Base-by-base conservation (phyloP, 805 yeast genomes). In the Naumovozyma baii region DNA sequence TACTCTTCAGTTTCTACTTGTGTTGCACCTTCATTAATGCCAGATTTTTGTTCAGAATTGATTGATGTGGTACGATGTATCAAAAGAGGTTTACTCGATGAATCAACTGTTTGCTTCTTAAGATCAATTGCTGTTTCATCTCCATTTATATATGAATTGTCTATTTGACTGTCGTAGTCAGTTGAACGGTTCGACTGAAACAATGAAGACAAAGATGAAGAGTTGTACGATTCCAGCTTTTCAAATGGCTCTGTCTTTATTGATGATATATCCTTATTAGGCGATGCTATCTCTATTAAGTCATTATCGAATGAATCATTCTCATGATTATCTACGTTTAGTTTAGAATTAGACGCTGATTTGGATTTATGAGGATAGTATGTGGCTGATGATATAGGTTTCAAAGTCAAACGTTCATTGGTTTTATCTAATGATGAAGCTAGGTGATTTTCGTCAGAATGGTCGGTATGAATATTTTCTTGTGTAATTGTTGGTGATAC, bases 301-400 rank as follows among this genome's bases (percentile, higher is more conserved):
- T 22, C 26, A 22, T 22, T 22, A 10, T 7, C 26, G 10, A 22
- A 7, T 26, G 26, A 12, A 17, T 15, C 3, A 15, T 28, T 26
- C 7, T 16, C 31, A 19, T 40, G 26, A 10, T 26, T 25, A n/a
- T 41, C 40, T 16, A 28, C 20, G 20, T 34, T 25, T 8, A 33
- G 38, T 29, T 38, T 34, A 16, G 59, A 59, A 17, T 58, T 25
- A n/a, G 43, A 18, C 5, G 13, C 33, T 10, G 42, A 36, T 37
- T 37, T 59, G 14, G 78, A 73, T 3, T 74, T 71, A 54, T 80
- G 84, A 2, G 87, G 87, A 41, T 77, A 70, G 52, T 79, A 80
- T 1, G 84, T 78, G 1, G 85, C 86, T 2, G 82, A 75, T 0
- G 83, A 76, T 0, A 78, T 73, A 0, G 84, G 83, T 42, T 79